Evolutionary conservation across 1,284 basidiomycete species (phyloP).

Genomic region (Boletus hoseneyae): DNA sequence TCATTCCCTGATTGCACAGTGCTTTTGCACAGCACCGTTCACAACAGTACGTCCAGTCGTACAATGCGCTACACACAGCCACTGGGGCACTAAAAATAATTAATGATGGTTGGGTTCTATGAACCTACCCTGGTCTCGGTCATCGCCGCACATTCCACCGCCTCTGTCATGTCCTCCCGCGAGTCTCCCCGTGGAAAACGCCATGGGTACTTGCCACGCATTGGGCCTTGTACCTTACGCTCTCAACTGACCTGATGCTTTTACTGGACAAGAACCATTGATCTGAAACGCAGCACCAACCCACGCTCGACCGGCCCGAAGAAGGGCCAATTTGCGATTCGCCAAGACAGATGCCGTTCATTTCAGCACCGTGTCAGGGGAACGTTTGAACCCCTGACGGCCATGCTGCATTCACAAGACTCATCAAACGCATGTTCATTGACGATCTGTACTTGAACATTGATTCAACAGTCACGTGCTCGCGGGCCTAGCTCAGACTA

Average conservation of each 20-base stretch:
- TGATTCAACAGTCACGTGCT: neutral
- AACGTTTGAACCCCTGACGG: slow-evolving; percentile 24
- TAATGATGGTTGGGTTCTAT: slow-evolving; percentile 5
- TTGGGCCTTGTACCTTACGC: neutral
- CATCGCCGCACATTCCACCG: slow-evolving; percentile 13
- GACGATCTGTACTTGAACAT: slow-evolving; percentile 3
- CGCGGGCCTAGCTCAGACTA: neutral
- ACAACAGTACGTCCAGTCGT: slow-evolving; percentile 10
- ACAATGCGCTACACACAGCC: slow-evolving; percentile 17
- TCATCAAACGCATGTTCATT: slow-evolving; percentile 23
- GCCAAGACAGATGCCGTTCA: slow-evolving; percentile 27
- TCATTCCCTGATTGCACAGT: neutral
- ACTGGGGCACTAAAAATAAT: slow-evolving; percentile 7
- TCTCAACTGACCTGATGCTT: neutral
- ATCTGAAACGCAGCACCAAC: neutral
- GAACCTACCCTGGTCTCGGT: slow-evolving; percentile 26
- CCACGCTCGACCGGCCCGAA: slow-evolving; percentile 12
- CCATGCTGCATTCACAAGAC: slow-evolving; percentile 24
- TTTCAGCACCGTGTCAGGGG: slow-evolving; percentile 21
- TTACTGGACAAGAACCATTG: neutral
- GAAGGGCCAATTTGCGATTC: slow-evolving; percentile 16
- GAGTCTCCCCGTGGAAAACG: slow-evolving; percentile 10
- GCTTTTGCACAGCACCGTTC: slow-evolving; percentile 10
- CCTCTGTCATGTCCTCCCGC: slow-evolving; percentile 22
- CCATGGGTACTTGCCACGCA: neutral